Base-by-base conservation (phyloP, 495 filamentous ascomycete genomes). In the Staphylotrichum tortipilum region DNA sequence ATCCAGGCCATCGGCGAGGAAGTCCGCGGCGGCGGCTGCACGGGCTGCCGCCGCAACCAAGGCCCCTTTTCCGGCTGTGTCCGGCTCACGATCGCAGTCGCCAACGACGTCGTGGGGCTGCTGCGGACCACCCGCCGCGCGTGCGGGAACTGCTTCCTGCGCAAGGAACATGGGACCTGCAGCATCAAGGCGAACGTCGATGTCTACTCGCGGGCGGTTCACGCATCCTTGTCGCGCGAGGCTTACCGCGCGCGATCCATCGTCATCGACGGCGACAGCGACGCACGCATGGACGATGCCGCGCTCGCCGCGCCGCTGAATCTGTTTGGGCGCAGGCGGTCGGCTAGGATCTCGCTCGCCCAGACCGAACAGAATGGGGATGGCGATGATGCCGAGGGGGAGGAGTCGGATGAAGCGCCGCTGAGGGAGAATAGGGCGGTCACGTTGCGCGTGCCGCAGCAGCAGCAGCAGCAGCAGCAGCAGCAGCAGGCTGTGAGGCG, bases 61-160 rank as follows among this genome's bases (percentile, higher is more conserved):
- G 45, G 44, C 7, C 54, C 46, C 1, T 54, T 48, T 11, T 11
- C 21, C 5, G 12, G 18, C 14, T 60, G 57, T 26, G 38, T 55
- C 24, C 40, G 35, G 11, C 19, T 28, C 2, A 4, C 44, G 0
- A 14, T 18, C 0, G 28, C 31, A n/a, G 15, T 43, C 7, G 15
- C 14, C n/a, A 3, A 31, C 11, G 15, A 26, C 1, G 15, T 52
- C 3, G 7, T 15, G 19, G 23, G 23, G 12, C 10, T 17, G 14
- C 11, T 45, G 26, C 26, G 19, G 2, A 33, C 36, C 2, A 23
- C 23, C 8, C n/a, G 21, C 4, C 37, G 21, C 7, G 15, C 52
- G 23, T 58, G 55, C 24, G 55, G 29, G 2, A 56, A 51, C 29
- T 58, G 55, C 21, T 17, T 56, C 4, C 19, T 35, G 1, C 15